phyloP scores from a whole-genome alignment of 768 basidiomycete genomes.

The Amanita rubescens region DNA sequence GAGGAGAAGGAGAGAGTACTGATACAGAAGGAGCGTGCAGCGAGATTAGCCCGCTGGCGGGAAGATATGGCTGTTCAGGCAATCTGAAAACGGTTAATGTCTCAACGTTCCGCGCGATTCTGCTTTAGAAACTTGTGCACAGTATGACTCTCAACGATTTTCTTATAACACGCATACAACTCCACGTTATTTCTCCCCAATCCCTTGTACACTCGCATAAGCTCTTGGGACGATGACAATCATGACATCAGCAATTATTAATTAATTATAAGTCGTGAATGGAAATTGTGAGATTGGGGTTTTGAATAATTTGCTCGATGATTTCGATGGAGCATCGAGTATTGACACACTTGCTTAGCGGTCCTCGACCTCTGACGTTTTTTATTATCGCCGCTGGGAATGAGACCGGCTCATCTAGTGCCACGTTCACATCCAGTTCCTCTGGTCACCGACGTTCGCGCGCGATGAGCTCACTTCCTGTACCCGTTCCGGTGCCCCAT shows the following conservation, averaged over 20 bases:
- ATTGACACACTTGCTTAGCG: too few relatives aligned
- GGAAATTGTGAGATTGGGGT: too few relatives aligned
- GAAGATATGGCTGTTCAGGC: neutral
- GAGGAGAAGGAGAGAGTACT: neutral
- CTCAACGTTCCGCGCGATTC: neutral
- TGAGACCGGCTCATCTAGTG: conserved; percentile 8
- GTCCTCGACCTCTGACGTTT: conserved; percentile 3
- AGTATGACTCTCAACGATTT: neutral
- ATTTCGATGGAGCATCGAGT: too few relatives aligned
- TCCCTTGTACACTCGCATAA: neutral
- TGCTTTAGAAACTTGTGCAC: neutral
- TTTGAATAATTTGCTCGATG: too few relatives aligned
- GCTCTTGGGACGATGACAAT: too few relatives aligned
- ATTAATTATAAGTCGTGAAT: too few relatives aligned
- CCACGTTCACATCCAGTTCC: conserved; percentile 6
- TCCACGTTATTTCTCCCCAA: neutral
- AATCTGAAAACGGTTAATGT: neutral
- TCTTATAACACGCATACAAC: neutral
- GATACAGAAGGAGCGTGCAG: neutral
- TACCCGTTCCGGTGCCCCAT: conserved; percentile 60
- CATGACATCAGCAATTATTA: too few relatives aligned
- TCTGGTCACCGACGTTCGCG: conserved; percentile 28
- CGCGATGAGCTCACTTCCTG: conserved; percentile 29
- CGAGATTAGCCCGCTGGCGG: neutral
- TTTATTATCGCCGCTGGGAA: conserved; percentile 4